Conservation (phyloP, 164 flowering plant genomes). For the Piper betle region DNA sequence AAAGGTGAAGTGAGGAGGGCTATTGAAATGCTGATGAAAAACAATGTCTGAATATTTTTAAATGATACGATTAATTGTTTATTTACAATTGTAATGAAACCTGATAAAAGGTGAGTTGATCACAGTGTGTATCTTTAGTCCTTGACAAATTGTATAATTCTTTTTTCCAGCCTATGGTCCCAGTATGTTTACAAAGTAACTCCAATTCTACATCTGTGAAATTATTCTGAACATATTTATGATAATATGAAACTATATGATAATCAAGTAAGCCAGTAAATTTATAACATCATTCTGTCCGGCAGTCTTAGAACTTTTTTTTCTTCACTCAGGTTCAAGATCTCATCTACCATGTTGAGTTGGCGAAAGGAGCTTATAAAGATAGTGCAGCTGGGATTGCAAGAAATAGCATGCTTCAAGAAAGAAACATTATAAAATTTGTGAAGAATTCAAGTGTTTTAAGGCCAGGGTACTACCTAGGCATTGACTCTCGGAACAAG, state of each 20-base stretch:
- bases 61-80: background rate
- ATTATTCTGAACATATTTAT: background rate
- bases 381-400: slow-evolving; percentile 50
- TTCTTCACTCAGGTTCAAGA: slow-evolving; percentile 54
- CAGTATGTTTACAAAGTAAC: background rate
- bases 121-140: no score
- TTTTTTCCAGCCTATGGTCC: no score
- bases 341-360: slow-evolving; percentile 72
- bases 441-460: slow-evolving; percentile 58
- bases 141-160: no score
- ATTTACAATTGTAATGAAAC: no score
- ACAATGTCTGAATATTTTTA: background rate
- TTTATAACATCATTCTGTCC: background rate
- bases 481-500: slow-evolving; percentile 57
- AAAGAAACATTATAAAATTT: slow-evolving; percentile 61
- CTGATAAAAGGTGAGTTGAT: no score
- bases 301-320: background rate
- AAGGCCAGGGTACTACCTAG: slow-evolving; percentile 96
- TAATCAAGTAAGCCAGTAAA: background rate
- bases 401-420: slow-evolving; percentile 72
- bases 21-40: background rate
- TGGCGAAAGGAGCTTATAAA: slow-evolving; percentile 74
- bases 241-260: background rate
- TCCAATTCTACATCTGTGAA: background rate
- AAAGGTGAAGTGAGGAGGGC: background rate